phyloP scores from a whole-genome alignment of 2,329 filamentous ascomycete species.

The Ceratocystiopsis sp. region DNA sequence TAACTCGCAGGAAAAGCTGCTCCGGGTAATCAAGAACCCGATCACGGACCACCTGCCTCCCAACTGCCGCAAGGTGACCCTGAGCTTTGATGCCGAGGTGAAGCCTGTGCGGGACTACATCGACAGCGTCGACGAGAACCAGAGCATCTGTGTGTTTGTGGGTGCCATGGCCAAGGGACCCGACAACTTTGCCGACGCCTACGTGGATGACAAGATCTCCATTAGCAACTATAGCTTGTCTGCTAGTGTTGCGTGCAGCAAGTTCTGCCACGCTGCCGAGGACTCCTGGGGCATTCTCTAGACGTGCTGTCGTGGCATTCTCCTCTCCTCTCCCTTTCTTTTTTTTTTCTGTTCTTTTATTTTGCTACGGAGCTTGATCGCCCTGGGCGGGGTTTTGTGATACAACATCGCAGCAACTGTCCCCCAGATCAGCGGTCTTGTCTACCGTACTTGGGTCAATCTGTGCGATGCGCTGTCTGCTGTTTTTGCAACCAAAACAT shows the following conservation, averaged over 20 bases:
- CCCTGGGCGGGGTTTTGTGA: constrained; percentile 32
- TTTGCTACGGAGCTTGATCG: constrained; percentile 6
- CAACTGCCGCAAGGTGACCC: constrained; percentile 93
- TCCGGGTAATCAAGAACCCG: constrained; percentile 95
- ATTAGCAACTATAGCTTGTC: constrained; percentile 98
- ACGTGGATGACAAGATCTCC: constrained; percentile 92
- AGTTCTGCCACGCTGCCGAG: constrained; percentile 96
- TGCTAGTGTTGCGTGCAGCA: constrained; percentile 96
- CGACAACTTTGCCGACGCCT: constrained; percentile 86
- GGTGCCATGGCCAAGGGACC: constrained; percentile 96
- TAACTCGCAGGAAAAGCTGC: constrained; percentile 90
- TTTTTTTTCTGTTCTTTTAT: constrained; percentile 6
- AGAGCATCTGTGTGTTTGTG: constrained; percentile 95
- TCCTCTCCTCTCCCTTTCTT: constrained; percentile 1
- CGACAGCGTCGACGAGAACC: constrained; percentile 55
- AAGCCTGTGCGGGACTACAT: constrained; percentile 84
- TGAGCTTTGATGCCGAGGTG: constrained; percentile 83
- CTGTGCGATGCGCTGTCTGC: constrained; percentile 51
- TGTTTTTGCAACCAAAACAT: constrained; percentile 80
- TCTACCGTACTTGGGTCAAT: constrained; percentile 40
- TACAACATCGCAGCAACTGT: constrained; percentile 53
- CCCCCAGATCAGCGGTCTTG: constrained; percentile 18
- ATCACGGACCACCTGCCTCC: constrained; percentile 93
- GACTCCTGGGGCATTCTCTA: constrained; percentile 91
- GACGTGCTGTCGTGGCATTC: neutral